These are phyloP conservation scores for Sclerotinia sclerotiorum DNA, from an alignment of 2,329 filamentous ascomycete genomes.

Conservation along the genomic window DNA sequence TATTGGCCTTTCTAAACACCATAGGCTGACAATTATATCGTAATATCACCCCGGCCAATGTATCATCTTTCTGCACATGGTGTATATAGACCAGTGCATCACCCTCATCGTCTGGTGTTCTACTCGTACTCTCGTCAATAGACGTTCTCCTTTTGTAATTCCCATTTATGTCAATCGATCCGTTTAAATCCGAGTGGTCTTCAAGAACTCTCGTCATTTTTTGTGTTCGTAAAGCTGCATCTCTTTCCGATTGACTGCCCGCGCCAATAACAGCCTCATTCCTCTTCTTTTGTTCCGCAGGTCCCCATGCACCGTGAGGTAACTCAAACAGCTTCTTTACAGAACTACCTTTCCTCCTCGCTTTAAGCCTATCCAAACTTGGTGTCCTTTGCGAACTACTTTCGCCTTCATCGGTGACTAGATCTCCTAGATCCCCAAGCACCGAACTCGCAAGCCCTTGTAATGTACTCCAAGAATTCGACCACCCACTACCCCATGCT, in stretches of 20 bases:
- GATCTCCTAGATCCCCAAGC: conserved; percentile 31
- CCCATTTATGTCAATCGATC: conserved; percentile 50
- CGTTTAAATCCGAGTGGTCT: conserved; percentile 60
- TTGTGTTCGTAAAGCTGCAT: conserved; percentile 55
- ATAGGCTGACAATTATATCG: conserved; percentile 85
- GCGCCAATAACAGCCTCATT: conserved; percentile 47
- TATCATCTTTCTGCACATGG: conserved; percentile 78
- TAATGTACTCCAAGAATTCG: conserved; percentile 37
- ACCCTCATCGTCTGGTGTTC: conserved; percentile 55
- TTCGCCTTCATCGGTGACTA: conserved; percentile 28
- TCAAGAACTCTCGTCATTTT: conserved; percentile 61
- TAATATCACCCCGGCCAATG: conserved; percentile 85
- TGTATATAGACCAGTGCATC: conserved; percentile 90
- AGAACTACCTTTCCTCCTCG: conserved; percentile 25
- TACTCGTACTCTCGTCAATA: conserved; percentile 32
- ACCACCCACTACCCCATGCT: conserved; percentile 32
- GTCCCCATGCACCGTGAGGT: conserved; percentile 37
- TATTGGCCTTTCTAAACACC: conserved; percentile 80
- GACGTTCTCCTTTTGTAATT: conserved; percentile 38
- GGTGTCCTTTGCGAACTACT: conserved; percentile 17
- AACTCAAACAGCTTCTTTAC: conserved; percentile 27
- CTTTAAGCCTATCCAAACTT: conserved; percentile 22
- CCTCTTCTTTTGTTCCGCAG: conserved; percentile 29
- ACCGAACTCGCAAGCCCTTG: conserved; percentile 41
- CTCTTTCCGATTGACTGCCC: conserved; percentile 54